Conservation (phyloP, 2,329 filamentous ascomycete genomes). For the Nakataea oryzae region DNA sequence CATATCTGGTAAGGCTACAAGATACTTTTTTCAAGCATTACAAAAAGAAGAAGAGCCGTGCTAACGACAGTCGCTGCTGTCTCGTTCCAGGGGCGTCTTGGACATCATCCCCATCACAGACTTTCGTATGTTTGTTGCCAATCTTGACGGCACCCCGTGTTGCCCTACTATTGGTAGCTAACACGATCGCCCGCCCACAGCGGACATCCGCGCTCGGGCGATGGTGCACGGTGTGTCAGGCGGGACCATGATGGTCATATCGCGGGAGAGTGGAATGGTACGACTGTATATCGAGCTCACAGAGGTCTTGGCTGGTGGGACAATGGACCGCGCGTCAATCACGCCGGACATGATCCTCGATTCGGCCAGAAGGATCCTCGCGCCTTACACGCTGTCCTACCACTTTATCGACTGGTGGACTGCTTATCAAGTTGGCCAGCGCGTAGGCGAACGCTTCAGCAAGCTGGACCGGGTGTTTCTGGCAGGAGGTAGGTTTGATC, state of each 20-base stretch:
- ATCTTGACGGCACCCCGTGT: too few species aligned
- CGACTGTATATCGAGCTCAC: constrained; percentile 47
- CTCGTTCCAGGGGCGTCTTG: constrained; percentile 23
- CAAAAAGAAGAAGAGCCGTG: neutral
- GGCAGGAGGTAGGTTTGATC: constrained; percentile 26
- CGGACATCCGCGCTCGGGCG: constrained; percentile 41
- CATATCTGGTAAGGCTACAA: constrained; percentile 21
- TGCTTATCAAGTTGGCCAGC: constrained; percentile 50
- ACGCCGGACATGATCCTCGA: constrained; percentile 52
- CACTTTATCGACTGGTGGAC: constrained; percentile 35
- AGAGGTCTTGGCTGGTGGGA: constrained; percentile 21
- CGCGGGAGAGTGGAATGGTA: constrained; percentile 47
- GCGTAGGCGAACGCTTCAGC: constrained; percentile 37
- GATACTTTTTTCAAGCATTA: neutral
- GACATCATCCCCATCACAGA: constrained; percentile 24
- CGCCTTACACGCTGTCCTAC: constrained; percentile 57
- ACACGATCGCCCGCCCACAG: constrained; percentile 1
- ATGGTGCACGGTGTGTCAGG: constrained; percentile 38
- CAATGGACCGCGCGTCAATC: constrained; percentile 50
- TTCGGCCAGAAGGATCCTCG: constrained; percentile 52
- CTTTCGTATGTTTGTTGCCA: constrained; percentile 25
- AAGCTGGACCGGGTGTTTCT: constrained; percentile 44
- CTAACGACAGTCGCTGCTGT: neutral
- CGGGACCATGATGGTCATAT: constrained; percentile 48
- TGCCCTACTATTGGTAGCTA: too few species aligned